phyloP scores from a whole-genome alignment of 1,284 basidiomycete species.

The Xanthoconium separans region DNA sequence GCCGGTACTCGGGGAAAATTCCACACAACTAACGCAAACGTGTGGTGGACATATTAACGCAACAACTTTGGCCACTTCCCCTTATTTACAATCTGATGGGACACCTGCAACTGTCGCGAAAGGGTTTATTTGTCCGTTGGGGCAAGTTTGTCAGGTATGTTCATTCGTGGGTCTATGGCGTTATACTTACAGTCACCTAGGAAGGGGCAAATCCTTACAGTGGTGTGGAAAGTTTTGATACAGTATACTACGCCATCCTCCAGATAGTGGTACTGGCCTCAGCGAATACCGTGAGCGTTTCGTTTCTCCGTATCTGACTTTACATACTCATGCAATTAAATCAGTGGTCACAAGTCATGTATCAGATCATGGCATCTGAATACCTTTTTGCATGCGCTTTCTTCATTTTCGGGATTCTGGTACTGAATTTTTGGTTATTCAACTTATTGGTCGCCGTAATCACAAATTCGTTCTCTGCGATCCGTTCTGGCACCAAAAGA shows the following conservation, averaged over 20 bases:
- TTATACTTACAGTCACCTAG: conserved; percentile 32
- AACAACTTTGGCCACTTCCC: conserved; percentile 42
- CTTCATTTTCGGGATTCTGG: conserved; percentile 82
- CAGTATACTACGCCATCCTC: conserved; percentile 79
- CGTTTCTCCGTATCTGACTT: background rate
- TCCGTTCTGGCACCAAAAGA: conserved; percentile 84
- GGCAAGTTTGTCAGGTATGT: conserved; percentile 73
- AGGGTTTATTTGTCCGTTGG: conserved; percentile 83
- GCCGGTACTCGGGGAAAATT: conserved; percentile 49
- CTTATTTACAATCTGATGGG: conserved; percentile 48
- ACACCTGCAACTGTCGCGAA: conserved; percentile 41
- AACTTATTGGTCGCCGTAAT: conserved; percentile 97
- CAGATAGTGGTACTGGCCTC: conserved; percentile 89
- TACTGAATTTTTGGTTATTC: conserved; percentile 93
- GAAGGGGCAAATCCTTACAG: conserved; percentile 70
- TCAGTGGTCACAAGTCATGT: conserved; percentile 85
- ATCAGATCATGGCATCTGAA: conserved; percentile 88
- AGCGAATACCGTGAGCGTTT: conserved; percentile 62
- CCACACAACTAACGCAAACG: conserved; percentile 50
- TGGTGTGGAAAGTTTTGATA: conserved; percentile 85
- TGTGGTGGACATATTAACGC: conserved; percentile 83
- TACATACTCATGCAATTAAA: background rate
- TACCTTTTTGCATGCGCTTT: conserved; percentile 87
- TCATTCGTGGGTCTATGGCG: background rate
- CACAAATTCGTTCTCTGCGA: conserved; percentile 91